These are phyloP conservation scores for Trichoderma parareesei DNA, from an alignment of 495 filamentous ascomycete genomes.

Conservation along the genomic window DNA sequence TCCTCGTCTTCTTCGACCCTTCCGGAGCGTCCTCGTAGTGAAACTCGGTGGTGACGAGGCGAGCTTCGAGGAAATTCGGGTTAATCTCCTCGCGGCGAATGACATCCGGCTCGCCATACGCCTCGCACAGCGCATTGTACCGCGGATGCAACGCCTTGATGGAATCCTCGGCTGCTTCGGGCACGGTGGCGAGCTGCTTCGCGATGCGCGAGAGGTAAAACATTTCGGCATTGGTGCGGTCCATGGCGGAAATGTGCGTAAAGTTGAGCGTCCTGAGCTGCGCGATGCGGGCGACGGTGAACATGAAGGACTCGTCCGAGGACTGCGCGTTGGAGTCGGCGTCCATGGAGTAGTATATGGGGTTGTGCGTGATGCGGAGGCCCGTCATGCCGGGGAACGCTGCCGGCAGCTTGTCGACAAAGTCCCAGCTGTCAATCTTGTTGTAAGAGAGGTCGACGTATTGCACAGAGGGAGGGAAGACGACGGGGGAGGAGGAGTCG, in stretches of 20 bases:
- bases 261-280: conserved; percentile 68
- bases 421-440: conserved; percentile 56
- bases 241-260: conserved; percentile 57
- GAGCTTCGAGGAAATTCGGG: conserved; percentile 62
- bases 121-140: conserved; percentile 62
- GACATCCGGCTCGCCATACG: conserved; percentile 59
- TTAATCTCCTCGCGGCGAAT: conserved; percentile 45
- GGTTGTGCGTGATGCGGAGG: conserved; percentile 77
- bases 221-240: conserved; percentile 79
- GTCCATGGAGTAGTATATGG: conserved; percentile 58
- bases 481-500: conserved; percentile 16
- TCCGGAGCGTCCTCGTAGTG: conserved; percentile 15
- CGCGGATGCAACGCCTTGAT: conserved; percentile 57
- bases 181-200: conserved; percentile 56
- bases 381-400: conserved; percentile 63
- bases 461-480: conserved; percentile 35
- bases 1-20: conserved; percentile 17
- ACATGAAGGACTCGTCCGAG: conserved; percentile 75
- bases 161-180: conserved; percentile 42
- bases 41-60: conserved; percentile 61
- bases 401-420: conserved; percentile 55
- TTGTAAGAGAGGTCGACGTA: conserved; percentile 81
- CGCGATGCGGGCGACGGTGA: conserved; percentile 70
- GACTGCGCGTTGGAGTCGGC: conserved; percentile 40
- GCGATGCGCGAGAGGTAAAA: conserved; percentile 83